A percentile compares a stretch with the other conserved stretches of the same genome.
Evolutionary conservation across 495 filamentous ascomycete genomes (phyloP).

Genomic region (Penicillium subrubescens): DNA sequence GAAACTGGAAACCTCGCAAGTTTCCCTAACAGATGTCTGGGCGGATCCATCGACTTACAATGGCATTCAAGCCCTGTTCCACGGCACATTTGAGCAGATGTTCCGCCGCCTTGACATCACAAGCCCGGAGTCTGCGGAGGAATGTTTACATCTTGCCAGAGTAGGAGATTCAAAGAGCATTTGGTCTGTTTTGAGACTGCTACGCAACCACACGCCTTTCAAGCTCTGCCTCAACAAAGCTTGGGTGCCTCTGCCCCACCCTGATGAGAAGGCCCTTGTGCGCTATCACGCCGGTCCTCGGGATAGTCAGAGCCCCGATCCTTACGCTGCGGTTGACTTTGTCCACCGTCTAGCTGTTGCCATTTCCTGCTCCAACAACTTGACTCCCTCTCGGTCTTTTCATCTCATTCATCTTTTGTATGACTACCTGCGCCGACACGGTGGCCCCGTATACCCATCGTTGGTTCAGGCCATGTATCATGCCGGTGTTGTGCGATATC

Average conservation of each 20-base stretch:
- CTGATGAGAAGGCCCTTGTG: slow-evolving; percentile 35
- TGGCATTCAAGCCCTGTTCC: slow-evolving; percentile 27
- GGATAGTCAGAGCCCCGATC: slow-evolving; percentile 33
- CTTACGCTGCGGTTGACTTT: slow-evolving; percentile 39
- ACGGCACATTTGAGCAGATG: slow-evolving; percentile 33
- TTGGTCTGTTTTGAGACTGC: slow-evolving; percentile 39
- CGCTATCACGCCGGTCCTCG: slow-evolving; percentile 32
- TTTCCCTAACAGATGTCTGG: slow-evolving; percentile 37
- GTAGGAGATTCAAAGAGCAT: slow-evolving; percentile 35
- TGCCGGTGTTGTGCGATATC: slow-evolving; percentile 46
- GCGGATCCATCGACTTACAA: slow-evolving; percentile 30
- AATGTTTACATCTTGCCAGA: slow-evolving; percentile 34
- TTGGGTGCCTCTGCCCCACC: slow-evolving; percentile 31
- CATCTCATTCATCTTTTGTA: slow-evolving; percentile 45
- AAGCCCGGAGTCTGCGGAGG: slow-evolving; percentile 29
- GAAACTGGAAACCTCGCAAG: slow-evolving; percentile 33
- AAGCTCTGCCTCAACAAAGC: slow-evolving; percentile 42
- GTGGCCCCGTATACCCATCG: slow-evolving; percentile 40
- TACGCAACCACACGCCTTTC: slow-evolving; percentile 42
- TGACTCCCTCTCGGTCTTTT: slow-evolving; percentile 41
- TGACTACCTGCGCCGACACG: slow-evolving; percentile 35
- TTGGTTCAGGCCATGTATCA: slow-evolving; percentile 50
- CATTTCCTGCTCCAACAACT: slow-evolving; percentile 33
- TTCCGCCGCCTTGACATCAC: slow-evolving; percentile 41
- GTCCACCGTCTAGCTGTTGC: slow-evolving; percentile 43